phyloP scores from a whole-genome alignment of 208 protist species.

The Porcisia deanei region DNA sequence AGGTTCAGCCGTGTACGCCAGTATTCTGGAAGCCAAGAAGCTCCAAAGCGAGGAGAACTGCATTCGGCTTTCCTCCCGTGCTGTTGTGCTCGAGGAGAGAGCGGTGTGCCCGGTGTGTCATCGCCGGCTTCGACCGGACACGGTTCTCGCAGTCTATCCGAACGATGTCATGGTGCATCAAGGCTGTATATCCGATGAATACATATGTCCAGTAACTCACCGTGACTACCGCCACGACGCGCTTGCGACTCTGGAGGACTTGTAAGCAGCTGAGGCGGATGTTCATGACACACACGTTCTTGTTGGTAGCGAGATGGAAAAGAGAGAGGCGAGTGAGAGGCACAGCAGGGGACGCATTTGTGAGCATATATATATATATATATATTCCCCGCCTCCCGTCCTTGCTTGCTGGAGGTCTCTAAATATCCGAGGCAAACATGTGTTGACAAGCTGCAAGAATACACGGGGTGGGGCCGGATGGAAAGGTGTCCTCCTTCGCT shows the following conservation, averaged over 20 bases:
- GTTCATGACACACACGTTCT: neutral
- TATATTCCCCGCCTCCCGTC: neutral
- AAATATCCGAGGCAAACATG: neutral
- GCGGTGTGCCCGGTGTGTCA: conserved; percentile 64
- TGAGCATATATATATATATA: too few species aligned
- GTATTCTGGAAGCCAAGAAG: conserved; percentile 33
- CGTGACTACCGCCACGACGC: conserved; percentile 37
- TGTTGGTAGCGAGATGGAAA: neutral
- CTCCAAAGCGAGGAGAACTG: conserved; percentile 24
- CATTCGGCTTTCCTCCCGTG: conserved; percentile 27
- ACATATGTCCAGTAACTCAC: conserved; percentile 47
- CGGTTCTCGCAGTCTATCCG: conserved; percentile 64
- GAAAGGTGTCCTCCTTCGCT: neutral
- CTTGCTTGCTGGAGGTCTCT: neutral
- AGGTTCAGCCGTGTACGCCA: conserved; percentile 35
- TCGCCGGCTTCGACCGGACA: conserved; percentile 54
- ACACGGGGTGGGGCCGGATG: neutral
- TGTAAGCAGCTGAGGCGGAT: neutral
- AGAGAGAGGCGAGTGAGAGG: neutral
- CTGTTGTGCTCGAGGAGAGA: conserved; percentile 27
- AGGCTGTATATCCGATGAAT: conserved; percentile 51
- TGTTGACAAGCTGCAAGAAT: neutral
- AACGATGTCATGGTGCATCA: conserved; percentile 71
- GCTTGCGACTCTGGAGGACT: conserved; percentile 27
- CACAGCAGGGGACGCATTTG: neutral